Conservation (phyloP, 179 eudicot species). For the Drosera spatulata region DNA sequence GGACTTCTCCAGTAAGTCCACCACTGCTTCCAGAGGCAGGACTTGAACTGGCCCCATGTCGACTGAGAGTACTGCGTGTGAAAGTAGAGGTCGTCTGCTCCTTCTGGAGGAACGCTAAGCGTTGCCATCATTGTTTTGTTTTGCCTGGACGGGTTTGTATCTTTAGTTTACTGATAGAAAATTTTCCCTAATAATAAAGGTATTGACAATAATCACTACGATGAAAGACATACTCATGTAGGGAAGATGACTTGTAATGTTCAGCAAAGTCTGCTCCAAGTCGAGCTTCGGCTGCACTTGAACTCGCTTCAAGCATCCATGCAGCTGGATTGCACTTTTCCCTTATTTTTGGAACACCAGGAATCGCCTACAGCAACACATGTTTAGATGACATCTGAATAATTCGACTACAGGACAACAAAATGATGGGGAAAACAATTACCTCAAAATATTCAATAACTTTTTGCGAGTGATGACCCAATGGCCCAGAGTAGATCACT, state of each 20-base stretch:
- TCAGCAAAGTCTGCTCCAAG: constrained; percentile 48
- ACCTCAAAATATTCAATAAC: constrained; percentile 85
- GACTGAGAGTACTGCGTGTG: constrained; percentile 47
- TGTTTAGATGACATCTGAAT: too few species aligned
- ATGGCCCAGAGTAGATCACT: constrained; percentile 81
- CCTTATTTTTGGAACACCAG: constrained; percentile 6
- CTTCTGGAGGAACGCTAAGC: constrained; percentile 47
- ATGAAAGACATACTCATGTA: constrained; percentile 47
- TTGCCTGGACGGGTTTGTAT: constrained; percentile 23
- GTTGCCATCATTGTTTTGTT: constrained; percentile 61
- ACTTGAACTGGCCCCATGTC: constrained; percentile 63
- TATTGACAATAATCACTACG: too few species aligned
- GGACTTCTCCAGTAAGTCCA: constrained; percentile 95
- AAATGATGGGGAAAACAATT: background rate
- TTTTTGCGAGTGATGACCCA: constrained; percentile 76
- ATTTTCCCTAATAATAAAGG: background rate
- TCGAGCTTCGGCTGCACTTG: constrained; percentile 6
- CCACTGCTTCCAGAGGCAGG: constrained; percentile 92
- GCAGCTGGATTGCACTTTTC: constrained; percentile 7
- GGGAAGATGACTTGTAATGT: constrained; percentile 56
- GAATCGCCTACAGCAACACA: constrained; percentile 2
- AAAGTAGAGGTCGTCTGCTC: constrained; percentile 61
- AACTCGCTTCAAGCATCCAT: constrained; percentile 11
- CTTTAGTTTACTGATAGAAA: background rate
- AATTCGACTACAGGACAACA: background rate